These are phyloP conservation scores for Clitopilus passeckerianus DNA, from an alignment of 768 basidiomycete genomes.

Conservation along the genomic window DNA sequence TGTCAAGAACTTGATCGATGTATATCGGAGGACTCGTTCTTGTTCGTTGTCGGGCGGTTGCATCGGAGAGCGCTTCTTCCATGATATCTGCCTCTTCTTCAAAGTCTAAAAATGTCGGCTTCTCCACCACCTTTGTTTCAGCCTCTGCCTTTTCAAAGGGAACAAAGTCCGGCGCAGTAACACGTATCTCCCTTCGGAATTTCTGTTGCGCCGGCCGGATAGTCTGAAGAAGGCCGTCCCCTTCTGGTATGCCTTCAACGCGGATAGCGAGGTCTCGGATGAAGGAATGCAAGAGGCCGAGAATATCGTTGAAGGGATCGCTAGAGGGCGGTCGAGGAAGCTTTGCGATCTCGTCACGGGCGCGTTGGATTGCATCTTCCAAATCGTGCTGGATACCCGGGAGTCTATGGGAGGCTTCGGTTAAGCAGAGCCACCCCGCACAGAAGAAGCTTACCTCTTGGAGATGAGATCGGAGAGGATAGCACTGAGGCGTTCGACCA, in stretches of 20 bases:
- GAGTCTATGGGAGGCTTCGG: not conserved
- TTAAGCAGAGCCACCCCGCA: not conserved
- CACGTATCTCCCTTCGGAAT: constrained; percentile 44
- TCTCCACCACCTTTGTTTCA: constrained; percentile 8
- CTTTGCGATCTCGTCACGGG: constrained; percentile 22
- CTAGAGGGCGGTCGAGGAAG: constrained; percentile 49
- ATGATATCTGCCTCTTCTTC: constrained; percentile 28
- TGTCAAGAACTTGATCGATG: constrained; percentile 46
- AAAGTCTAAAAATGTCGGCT: constrained; percentile 28
- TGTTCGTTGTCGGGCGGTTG: not conserved
- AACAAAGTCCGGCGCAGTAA: constrained; percentile 53
- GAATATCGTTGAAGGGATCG: constrained; percentile 56
- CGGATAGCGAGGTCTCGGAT: constrained; percentile 33
- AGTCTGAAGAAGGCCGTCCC: constrained; percentile 48
- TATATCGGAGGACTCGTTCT: constrained; percentile 24
- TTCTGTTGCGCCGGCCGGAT: constrained; percentile 43
- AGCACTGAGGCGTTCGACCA: constrained; percentile 52
- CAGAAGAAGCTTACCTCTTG: constrained; percentile 38
- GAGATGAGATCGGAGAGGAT: constrained; percentile 61
- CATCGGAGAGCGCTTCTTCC: constrained; percentile 7
- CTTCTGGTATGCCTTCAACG: constrained; percentile 49
- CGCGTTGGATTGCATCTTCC: constrained; percentile 33
- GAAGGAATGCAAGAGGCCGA: constrained; percentile 43
- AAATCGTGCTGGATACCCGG: constrained; percentile 61
- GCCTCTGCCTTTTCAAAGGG: constrained; percentile 32